Percentiles rank a stretch among this genome's conserved stretches.
These are phyloP conservation scores for Boletus barrowsii DNA, from an alignment of 768 basidiomycete species.

Conservation along the genomic window DNA sequence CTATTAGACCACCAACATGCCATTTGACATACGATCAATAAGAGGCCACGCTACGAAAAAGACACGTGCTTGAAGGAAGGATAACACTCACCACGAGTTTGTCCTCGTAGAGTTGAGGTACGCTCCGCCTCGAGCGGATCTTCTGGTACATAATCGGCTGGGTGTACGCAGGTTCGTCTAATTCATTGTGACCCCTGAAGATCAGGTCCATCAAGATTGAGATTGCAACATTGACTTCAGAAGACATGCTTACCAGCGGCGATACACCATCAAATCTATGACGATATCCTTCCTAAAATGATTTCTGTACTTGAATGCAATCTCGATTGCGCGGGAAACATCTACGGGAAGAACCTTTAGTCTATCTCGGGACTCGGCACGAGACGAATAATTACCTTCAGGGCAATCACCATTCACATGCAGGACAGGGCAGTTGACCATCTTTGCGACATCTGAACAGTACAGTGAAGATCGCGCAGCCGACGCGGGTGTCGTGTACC, in stretches of 20 bases:
- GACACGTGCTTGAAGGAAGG: neutral
- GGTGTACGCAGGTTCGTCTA: conserved; percentile 84
- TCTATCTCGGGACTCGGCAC: neutral
- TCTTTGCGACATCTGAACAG: conserved; percentile 85
- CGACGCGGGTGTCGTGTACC: conserved; percentile 88
- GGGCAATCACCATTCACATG: conserved; percentile 93
- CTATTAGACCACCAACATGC: conserved; percentile 7
- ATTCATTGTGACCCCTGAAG: conserved; percentile 80
- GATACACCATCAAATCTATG: conserved; percentile 85
- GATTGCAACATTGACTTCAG: neutral
- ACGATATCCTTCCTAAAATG: conserved; percentile 91
- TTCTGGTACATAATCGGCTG: conserved; percentile 90
- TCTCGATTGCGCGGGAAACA: conserved; percentile 78
- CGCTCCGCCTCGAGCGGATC: conserved; percentile 72
- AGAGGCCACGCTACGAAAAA: neutral
- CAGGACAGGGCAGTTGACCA: conserved; percentile 84
- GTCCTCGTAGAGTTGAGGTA: conserved; percentile 80
- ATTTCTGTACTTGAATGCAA: conserved; percentile 85
- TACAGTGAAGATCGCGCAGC: conserved; percentile 83
- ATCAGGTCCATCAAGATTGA: neutral
- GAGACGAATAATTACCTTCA: conserved; percentile 48
- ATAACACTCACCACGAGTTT: conserved; percentile 59
- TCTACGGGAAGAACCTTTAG: conserved; percentile 41
- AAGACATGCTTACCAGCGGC: conserved; percentile 57
- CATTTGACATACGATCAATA: neutral